phyloP scores from a whole-genome alignment of 176 grass and related monocot genomes.

The Rhynchospora pubera region DNA sequence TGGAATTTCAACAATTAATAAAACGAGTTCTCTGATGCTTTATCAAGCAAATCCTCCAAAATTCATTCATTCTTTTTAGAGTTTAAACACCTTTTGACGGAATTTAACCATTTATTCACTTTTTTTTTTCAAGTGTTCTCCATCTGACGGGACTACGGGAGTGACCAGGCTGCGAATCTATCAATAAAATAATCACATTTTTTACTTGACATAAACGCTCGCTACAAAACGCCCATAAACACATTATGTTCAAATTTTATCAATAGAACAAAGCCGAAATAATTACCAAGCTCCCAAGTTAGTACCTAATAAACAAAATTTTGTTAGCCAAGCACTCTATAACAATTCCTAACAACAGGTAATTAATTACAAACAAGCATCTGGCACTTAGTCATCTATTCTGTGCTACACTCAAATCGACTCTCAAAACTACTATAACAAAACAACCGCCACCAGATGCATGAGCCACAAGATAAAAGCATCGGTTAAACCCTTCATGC shows the following conservation, averaged over 20 bases:
- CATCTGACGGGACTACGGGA: not conserved
- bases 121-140: no score
- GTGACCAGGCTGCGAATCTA: no score
- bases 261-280: not conserved
- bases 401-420: conserved; percentile 4
- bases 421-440: conserved; percentile 20
- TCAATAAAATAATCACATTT: not conserved
- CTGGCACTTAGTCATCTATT: conserved; percentile 13
- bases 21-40: no score
- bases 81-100: not conserved
- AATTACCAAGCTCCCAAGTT: not conserved
- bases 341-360: not conserved
- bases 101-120: not conserved
- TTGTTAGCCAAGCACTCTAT: conserved; percentile 1
- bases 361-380: conserved; percentile 28
- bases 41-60: no score
- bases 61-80: no score
- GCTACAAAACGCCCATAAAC: not conserved
- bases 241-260: not conserved
- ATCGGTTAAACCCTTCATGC: not conserved
- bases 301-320: not conserved
- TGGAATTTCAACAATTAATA: no score
- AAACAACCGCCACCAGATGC: conserved; percentile 5
- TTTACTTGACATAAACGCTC: not conserved
- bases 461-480: not conserved